Base-by-base conservation (phyloP, 2,329 filamentous ascomycete genomes). In the Neofusicoccum laricinum region DNA sequence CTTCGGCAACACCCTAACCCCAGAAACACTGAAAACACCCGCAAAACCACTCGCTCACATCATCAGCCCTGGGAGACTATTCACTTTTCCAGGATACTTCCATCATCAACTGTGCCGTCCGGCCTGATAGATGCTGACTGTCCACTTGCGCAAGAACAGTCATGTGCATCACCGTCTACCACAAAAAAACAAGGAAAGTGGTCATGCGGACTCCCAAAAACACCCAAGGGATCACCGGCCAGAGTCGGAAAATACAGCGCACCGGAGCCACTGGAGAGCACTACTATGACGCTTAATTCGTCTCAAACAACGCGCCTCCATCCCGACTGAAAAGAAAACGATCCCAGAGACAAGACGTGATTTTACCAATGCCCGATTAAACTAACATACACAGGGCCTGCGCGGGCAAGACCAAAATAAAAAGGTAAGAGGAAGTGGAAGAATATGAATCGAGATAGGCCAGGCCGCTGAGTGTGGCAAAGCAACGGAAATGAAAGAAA, bases 341-440 rank as follows among this genome's bases (percentile, higher is more conserved):
- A 32, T 12, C 40, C 55, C 41, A 11, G 30, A 34, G 41, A 36
- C 14, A 46, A 21, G 17, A 38, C 12, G 41, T 59, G 25, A 21
- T 59, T 59, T 57, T 46, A 46, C 55, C 55, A 43, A 46, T 59
- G 55, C 55, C 40, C 55, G 41, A 59, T 59, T 59, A 59, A 59
- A 59, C 43, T 59, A 59, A 36, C 41, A 46, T 59, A 59, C 55
- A 59, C n/a, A 19, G 38, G 19, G 19, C 21, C 38, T 58, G 21
- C 15, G 8, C 40, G 38, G 15, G 53, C 38, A 43, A 45, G 53
- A 17, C 53, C 53, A 45, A 32, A 45, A 32, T 30, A 17, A 21
- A 21, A 30, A 30, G 25, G 25, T 30, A 30, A 45, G 21, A 32
- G 12, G 5, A 10, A 57, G 19, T 7, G 12, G 11, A 14, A 38